Percentiles rank a stretch among this genome's conserved stretches.
Evolutionary conservation across 1,284 basidiomycete genomes (phyloP).

Genomic region (Schizophyllum commune): DNA sequence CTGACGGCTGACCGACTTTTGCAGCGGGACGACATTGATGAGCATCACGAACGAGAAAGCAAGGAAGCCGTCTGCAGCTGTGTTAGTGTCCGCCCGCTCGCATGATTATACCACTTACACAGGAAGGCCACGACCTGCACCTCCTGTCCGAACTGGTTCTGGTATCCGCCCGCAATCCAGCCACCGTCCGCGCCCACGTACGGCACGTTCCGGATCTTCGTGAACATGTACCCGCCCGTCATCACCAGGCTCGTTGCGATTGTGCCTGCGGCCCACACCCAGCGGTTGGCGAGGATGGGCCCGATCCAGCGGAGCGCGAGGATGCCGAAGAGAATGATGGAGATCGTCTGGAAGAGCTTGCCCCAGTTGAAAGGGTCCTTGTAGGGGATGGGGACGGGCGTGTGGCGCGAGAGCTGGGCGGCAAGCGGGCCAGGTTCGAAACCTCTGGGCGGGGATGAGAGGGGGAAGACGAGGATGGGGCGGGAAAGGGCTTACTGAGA

Average conservation of each 20-base stretch:
- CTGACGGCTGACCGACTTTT: constrained; percentile 72
- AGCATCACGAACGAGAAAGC: constrained; percentile 80
- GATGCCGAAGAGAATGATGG: constrained; percentile 35
- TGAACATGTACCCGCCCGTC: constrained; percentile 96
- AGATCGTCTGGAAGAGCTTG: constrained; percentile 37
- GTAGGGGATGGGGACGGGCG: constrained; percentile 70
- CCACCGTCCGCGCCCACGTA: constrained; percentile 58
- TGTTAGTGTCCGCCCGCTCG: constrained; percentile 5
- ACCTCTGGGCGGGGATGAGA: constrained; percentile 44
- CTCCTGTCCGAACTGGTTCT: constrained; percentile 90
- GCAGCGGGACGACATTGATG: constrained; percentile 73
- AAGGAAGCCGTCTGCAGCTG: constrained; percentile 68
- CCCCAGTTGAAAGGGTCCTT: constrained; percentile 64
- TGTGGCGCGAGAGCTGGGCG: constrained; percentile 63
- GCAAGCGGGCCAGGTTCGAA: constrained; percentile 76
- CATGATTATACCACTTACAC: constrained; percentile 51
- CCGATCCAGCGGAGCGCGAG: constrained; percentile 54
- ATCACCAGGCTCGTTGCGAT: constrained; percentile 71
- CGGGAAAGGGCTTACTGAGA: constrained; percentile 39
- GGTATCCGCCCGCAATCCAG: constrained; percentile 86
- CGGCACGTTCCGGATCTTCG: constrained; percentile 81
- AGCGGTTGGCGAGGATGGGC: constrained; percentile 68
- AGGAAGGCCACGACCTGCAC: constrained; percentile 81
- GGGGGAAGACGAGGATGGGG: constrained; percentile 1
- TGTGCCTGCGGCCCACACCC: constrained; percentile 70